Percentiles rank a stretch among this genome's conserved stretches.
These are phyloP conservation scores for Hypomyces rosellus DNA, from an alignment of 2,329 filamentous ascomycete species.

Conservation along the genomic window DNA sequence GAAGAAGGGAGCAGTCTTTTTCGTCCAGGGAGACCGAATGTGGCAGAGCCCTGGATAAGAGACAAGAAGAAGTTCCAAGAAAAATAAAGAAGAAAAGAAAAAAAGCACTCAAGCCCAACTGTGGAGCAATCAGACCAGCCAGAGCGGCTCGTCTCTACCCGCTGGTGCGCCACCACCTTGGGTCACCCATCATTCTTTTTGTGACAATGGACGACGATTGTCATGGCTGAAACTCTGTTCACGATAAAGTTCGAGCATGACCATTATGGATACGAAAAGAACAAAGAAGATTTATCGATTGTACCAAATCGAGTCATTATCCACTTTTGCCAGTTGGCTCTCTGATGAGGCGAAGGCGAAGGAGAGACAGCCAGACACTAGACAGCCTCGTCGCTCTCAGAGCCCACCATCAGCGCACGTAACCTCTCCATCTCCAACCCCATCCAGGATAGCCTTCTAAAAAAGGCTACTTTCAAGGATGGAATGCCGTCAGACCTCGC, in stretches of 20 bases:
- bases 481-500: neutral
- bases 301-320: neutral
- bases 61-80: neutral
- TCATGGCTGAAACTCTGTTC: slow-evolving; percentile 5
- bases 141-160: slow-evolving; percentile 13
- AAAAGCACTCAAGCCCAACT: slow-evolving; percentile 32
- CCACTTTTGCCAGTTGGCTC: too few relatives aligned
- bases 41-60: neutral
- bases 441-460: too few relatives aligned
- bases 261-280: neutral
- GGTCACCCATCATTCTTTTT: slow-evolving; percentile 4
- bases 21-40: too few relatives aligned
- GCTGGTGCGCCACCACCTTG: slow-evolving; percentile 10
- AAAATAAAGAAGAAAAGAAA: neutral
- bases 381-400: neutral
- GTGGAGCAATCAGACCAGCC: slow-evolving; percentile 21
- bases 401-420: neutral
- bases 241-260: neutral
- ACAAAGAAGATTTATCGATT: neutral
- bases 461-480: neutral
- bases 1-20: too few relatives aligned
- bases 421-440: neutral
- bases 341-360: too few relatives aligned
- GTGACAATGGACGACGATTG: neutral
- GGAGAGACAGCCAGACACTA: neutral